phyloP scores from a whole-genome alignment of 192 early-diverging fungal genomes.

The Coemansia sp. region DNA sequence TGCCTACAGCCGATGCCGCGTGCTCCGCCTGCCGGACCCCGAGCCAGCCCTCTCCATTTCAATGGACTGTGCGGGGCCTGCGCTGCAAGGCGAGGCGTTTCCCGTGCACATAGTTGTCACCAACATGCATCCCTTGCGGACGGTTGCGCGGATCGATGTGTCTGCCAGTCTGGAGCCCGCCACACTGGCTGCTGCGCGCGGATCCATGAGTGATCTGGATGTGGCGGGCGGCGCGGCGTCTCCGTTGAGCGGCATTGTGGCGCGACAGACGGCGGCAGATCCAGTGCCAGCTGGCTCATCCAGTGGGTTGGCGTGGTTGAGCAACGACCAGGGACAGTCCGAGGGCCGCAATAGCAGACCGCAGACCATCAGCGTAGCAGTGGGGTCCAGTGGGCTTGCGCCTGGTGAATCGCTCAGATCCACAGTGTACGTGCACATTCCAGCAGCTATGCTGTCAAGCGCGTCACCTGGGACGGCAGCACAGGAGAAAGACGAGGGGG shows the following conservation, averaged over 20 bases:
- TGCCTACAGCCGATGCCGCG: conserved; percentile 44
- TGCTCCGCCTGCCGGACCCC: conserved; percentile 11
- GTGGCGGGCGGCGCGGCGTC: background rate
- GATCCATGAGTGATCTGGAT: conserved; percentile 12
- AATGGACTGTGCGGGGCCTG: conserved; percentile 17
- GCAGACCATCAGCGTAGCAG: background rate
- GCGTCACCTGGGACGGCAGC: background rate
- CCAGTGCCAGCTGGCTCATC: too few relatives aligned
- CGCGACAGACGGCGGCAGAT: too few relatives aligned
- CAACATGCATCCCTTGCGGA: conserved; percentile 15
- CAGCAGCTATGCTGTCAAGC: conserved; percentile 2
- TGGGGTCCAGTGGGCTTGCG: conserved; percentile 5
- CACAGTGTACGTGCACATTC: conserved; percentile 33
- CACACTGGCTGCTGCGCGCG: background rate
- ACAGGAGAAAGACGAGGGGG: background rate
- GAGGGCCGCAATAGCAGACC: background rate
- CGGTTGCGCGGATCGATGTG: conserved; percentile 3
- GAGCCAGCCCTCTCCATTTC: conserved; percentile 10
- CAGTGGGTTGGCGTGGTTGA: too few relatives aligned
- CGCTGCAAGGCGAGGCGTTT: conserved; percentile 37
- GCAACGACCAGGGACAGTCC: too few relatives aligned
- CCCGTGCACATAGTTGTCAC: conserved; percentile 22
- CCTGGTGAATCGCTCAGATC: background rate
- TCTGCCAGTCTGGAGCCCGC: conserved; percentile 12
- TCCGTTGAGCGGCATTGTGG: too few relatives aligned